These are phyloP conservation scores for Amanita molliuscula DNA, from an alignment of 768 basidiomycete species.

Conservation along the genomic window DNA sequence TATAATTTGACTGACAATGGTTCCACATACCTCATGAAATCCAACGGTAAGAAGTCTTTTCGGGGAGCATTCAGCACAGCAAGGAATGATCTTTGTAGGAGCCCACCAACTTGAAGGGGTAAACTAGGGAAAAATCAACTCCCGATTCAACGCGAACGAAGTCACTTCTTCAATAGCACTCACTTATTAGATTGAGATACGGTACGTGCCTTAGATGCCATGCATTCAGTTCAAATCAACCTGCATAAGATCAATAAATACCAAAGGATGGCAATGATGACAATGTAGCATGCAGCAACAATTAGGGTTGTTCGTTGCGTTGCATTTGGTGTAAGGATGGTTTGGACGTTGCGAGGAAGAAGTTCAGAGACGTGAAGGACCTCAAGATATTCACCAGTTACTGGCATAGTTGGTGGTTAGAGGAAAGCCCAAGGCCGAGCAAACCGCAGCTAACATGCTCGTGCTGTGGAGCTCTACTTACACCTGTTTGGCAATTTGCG, in stretches of 20 bases:
- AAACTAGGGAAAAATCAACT: conserved; percentile 39
- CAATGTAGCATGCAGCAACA: conserved; percentile 65
- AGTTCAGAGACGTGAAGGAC: neutral
- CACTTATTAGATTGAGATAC: conserved; percentile 60
- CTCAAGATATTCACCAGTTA: neutral
- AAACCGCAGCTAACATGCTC: neutral
- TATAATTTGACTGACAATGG: neutral
- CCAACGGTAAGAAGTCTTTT: conserved; percentile 73
- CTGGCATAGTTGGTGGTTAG: neutral
- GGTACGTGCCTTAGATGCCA: conserved; percentile 59
- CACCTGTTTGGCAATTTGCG: too few species aligned
- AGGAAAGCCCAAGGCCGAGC: neutral
- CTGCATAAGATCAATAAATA: conserved; percentile 19
- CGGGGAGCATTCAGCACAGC: neutral
- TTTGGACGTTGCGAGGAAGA: conserved; percentile 25
- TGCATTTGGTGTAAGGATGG: conserved; percentile 47
- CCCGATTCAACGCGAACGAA: conserved; percentile 2
- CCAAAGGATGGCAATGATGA: conserved; percentile 77
- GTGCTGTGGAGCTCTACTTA: conserved; percentile 1
- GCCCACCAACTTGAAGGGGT: conserved; percentile 78
- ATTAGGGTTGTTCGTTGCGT: conserved; percentile 75
- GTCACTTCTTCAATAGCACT: conserved; percentile 22
- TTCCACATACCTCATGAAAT: conserved; percentile 63
- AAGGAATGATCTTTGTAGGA: neutral
- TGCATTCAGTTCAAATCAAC: neutral